Percentiles rank a stretch among this genome's conserved stretches.
These are phyloP conservation scores for Amanita molliuscula DNA, from an alignment of 768 basidiomycete species.

Conservation along the genomic window DNA sequence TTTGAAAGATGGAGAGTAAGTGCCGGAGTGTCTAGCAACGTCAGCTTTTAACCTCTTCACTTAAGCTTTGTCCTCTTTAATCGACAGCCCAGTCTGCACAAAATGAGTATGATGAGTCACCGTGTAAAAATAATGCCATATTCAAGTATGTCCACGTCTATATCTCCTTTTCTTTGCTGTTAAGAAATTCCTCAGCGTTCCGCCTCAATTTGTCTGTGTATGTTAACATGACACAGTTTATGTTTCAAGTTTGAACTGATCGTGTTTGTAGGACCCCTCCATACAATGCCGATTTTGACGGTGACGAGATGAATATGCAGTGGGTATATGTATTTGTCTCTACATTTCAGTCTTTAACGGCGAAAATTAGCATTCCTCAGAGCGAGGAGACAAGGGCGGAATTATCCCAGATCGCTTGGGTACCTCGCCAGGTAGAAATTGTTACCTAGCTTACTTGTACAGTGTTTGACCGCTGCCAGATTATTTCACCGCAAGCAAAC, in stretches of 20 bases:
- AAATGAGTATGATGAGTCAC: conserved; percentile 99
- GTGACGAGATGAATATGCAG: conserved; percentile 99
- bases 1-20: conserved; percentile 96
- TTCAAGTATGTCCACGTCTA: conserved; percentile 64
- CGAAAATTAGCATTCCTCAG: conserved; percentile 70
- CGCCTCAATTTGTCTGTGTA: conserved; percentile 97
- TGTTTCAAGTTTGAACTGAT: conserved; percentile 17
- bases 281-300: conserved; percentile 99
- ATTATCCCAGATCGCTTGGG: conserved; percentile 97
- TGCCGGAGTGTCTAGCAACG: conserved; percentile 12
- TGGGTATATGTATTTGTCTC: conserved; percentile 34
- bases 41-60: conserved; percentile 5
- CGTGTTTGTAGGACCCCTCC: conserved; percentile 65
- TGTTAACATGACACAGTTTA: conserved; percentile 23
- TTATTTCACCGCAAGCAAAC: conserved; percentile 98
- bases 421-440: conserved; percentile 74
- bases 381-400: conserved; percentile 98
- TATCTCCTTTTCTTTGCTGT: background rate
- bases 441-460: background rate
- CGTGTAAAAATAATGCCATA: conserved; percentile 96
- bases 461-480: conserved; percentile 35
- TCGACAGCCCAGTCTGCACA: conserved; percentile 95
- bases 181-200: conserved; percentile 50
- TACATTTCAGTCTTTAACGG: conserved; percentile 1
- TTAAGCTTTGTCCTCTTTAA: conserved; percentile 87